Evolutionary conservation across 805 yeast genomes (phyloP), one percentile per base, ranked within the genome.

Genomic region (Millerozyma acaciae): DNA sequence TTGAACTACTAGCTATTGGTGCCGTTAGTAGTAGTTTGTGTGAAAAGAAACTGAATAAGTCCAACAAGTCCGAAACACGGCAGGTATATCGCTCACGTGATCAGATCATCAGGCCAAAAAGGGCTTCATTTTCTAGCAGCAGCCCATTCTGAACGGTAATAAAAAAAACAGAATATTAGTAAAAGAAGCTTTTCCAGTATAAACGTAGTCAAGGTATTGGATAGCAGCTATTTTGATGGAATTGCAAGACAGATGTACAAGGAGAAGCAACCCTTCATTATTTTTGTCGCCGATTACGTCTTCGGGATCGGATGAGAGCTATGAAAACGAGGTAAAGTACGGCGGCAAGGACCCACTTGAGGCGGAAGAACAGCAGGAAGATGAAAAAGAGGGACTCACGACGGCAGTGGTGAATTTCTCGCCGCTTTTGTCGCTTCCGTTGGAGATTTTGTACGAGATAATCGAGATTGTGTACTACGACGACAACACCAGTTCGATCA

Each of bases 401-500:
- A 12, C 25, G 25, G 32, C 20, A n/a, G n/a, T 18, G 15, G 32
- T 16, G 16, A 19, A 19, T 13, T 38, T 38, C 18, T 38, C 41
- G 9, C 41, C 41, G 5, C 35, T 55, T 4, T 51, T 48, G 24
- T 58, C 64, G 26, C 54, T 76, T 28, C 84, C 84, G 3, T 60
- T 78, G 7, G 84, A 77, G 47, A 72, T 77, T 37, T 57, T 75
- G 26, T 68, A 67, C 53, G 68, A 70, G 45, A 75, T 77, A 38
- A 56, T 77, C 25, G 78, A 77, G 35, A 70, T 68, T 39, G 80
- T 74, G 32, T 67, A 72, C 51, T 78, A 74, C 45, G 66, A 68
- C 43, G 73, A 73, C 47, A 71, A 70, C 40, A 66, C 75, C 21
- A 66, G 71, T 17, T 67, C 76, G 26, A 71, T 72, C 28, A 65